Evolutionary conservation across 1,284 basidiomycete genomes (phyloP).

Genomic region (Ceratobasidium papillatum): DNA sequence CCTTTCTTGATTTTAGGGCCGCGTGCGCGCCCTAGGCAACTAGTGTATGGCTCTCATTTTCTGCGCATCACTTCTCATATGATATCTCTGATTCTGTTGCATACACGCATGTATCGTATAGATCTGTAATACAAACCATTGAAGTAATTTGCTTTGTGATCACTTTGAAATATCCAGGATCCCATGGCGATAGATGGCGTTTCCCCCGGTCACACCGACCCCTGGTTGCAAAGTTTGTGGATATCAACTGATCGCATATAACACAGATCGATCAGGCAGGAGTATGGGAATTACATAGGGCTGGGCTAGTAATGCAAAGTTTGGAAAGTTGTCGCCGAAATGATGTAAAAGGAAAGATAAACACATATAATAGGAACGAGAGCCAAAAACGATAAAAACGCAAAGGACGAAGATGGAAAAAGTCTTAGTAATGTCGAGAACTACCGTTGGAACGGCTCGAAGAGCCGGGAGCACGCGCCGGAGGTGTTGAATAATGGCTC

Average conservation of each 20-base stretch:
- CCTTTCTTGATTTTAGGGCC: slow-evolving; percentile 38
- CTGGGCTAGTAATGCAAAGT: slow-evolving; percentile 38
- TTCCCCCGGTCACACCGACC: neutral
- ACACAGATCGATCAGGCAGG: slow-evolving; percentile 32
- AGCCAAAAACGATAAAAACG: slow-evolving; percentile 16
- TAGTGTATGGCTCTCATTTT: slow-evolving; percentile 36
- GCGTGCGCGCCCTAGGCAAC: slow-evolving; percentile 22
- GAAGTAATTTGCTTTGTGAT: neutral
- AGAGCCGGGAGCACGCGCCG: slow-evolving; percentile 24
- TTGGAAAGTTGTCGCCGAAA: slow-evolving; percentile 37
- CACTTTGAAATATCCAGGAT: neutral
- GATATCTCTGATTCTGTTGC: slow-evolving; percentile 6
- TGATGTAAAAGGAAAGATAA: slow-evolving; percentile 37
- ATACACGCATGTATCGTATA: slow-evolving; percentile 39
- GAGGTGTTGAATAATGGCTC: slow-evolving; percentile 34
- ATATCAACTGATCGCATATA: slow-evolving; percentile 38
- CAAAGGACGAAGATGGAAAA: neutral
- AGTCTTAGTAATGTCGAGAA: slow-evolving; percentile 34
- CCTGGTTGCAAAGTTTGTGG: slow-evolving; percentile 3
- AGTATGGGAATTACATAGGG: slow-evolving; percentile 36
- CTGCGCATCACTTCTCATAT: slow-evolving; percentile 15
- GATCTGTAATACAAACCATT: slow-evolving; percentile 22
- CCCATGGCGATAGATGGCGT: neutral
- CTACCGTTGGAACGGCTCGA: slow-evolving; percentile 30
- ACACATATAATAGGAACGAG: slow-evolving; percentile 28